Evolutionary conservation across 371 early-diverging fungal species (phyloP).

Genomic region (Mucor racemosus): DNA sequence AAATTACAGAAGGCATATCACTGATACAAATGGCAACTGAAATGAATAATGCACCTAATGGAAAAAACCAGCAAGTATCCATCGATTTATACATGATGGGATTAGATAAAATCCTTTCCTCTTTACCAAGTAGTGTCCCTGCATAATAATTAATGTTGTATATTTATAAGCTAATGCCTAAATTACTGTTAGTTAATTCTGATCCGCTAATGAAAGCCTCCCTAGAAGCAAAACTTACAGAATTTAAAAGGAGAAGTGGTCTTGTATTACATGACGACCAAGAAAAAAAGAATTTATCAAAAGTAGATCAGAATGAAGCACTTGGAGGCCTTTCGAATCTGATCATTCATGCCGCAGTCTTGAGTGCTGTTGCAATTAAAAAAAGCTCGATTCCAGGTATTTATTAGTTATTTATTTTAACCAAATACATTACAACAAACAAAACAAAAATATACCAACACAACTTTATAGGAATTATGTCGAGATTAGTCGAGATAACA

Average conservation of each 20-base stretch:
- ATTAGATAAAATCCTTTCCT: constrained; percentile 49
- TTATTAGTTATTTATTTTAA: not conserved
- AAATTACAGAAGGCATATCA: constrained; percentile 54
- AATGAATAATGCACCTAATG: constrained; percentile 44
- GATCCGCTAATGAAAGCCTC: constrained; percentile 49
- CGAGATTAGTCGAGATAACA: constrained; percentile 14
- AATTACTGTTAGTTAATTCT: constrained; percentile 43
- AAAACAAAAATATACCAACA: not conserved
- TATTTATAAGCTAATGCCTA: not conserved
- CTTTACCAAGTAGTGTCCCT: constrained; percentile 52
- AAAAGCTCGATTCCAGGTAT: constrained; percentile 64
- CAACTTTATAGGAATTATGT: constrained; percentile 12
- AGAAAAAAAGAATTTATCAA: constrained; percentile 9
- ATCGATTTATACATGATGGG: constrained; percentile 62
- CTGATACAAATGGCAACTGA: constrained; percentile 56
- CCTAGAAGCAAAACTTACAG: constrained; percentile 43
- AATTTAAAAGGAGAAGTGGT: constrained; percentile 30
- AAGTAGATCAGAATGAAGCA: constrained; percentile 17
- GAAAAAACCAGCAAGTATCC: constrained; percentile 45
- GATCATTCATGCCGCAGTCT: constrained; percentile 59
- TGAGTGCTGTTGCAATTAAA: constrained; percentile 62
- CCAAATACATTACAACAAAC: not conserved
- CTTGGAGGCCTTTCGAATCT: constrained; percentile 41
- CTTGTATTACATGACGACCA: constrained; percentile 20
- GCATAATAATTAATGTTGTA: not conserved